Percentiles rank a stretch among this genome's conserved stretches.
These are phyloP conservation scores for Neltuma alba DNA, from an alignment of 306 rosid genomes.

Conservation along the genomic window DNA sequence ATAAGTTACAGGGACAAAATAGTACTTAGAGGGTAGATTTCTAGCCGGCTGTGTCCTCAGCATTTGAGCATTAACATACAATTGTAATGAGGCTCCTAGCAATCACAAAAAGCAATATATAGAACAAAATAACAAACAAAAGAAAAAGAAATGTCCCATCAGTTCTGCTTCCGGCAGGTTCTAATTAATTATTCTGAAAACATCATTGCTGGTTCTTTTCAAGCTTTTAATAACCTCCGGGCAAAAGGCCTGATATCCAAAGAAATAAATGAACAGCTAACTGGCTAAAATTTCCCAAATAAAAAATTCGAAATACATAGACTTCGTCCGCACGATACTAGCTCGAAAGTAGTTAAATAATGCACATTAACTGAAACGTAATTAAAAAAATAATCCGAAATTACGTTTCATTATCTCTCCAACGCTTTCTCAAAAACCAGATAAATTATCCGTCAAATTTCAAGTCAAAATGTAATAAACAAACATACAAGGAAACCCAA, in stretches of 20 bases:
- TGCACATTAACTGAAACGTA: conserved; percentile 19
- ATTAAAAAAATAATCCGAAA: conserved; percentile 12
- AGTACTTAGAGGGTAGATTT: neutral
- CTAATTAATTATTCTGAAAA: neutral
- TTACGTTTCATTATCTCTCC: neutral
- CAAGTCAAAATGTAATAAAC: conserved; percentile 7
- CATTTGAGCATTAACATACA: conserved; percentile 20
- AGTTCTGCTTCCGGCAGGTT: neutral
- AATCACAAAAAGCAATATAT: neutral
- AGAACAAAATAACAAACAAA: neutral
- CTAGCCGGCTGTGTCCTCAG: neutral
- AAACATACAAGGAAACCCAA: neutral
- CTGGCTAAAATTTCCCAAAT: neutral
- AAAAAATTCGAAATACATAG: neutral
- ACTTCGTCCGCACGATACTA: conserved; percentile 5
- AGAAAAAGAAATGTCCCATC: neutral
- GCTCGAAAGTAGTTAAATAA: neutral
- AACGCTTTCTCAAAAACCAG: neutral
- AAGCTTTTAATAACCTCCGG: neutral
- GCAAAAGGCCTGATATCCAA: neutral
- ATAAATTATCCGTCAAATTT: neutral
- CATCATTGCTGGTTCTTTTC: neutral
- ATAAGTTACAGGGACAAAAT: neutral
- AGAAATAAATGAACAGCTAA: conserved; percentile 23
- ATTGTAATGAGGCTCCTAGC: neutral